phyloP scores from a whole-genome alignment of 495 filamentous ascomycete species.

The Geoglossum glabrum region DNA sequence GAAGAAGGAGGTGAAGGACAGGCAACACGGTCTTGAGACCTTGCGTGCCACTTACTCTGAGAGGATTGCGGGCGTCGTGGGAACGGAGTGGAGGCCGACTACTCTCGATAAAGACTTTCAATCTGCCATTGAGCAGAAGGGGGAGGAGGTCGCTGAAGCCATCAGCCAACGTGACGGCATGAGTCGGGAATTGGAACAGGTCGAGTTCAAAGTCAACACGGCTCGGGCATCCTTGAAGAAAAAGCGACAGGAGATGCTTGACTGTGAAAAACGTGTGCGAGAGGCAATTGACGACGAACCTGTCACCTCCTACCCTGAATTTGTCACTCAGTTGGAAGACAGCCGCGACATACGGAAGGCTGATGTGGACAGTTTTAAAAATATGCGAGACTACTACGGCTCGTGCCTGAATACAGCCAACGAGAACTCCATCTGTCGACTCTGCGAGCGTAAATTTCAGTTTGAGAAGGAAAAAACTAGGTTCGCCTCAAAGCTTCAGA shows the following conservation, averaged over 20 bases:
- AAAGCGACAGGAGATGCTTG: constrained; percentile 41
- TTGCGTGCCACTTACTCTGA: constrained; percentile 54
- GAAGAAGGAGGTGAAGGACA: constrained; percentile 53
- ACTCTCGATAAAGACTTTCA: constrained; percentile 57
- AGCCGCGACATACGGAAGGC: constrained; percentile 38
- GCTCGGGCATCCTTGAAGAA: constrained; percentile 37
- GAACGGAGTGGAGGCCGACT: constrained; percentile 42
- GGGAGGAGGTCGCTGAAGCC: constrained; percentile 32
- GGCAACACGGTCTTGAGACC: constrained; percentile 49
- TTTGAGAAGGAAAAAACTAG: constrained; percentile 34
- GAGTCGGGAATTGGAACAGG: constrained; percentile 52
- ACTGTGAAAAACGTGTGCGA: constrained; percentile 29
- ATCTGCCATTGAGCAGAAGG: constrained; percentile 33
- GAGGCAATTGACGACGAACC: constrained; percentile 34
- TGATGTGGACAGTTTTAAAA: constrained; percentile 40
- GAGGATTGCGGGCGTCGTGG: constrained; percentile 41
- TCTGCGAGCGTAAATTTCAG: constrained; percentile 46
- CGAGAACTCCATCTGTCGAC: constrained; percentile 42
- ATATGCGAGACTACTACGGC: constrained; percentile 41
- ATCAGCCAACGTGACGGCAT: constrained; percentile 47
- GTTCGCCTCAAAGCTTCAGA: constrained; percentile 39
- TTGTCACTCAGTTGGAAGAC: constrained; percentile 34
- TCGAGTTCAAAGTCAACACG: constrained; percentile 57
- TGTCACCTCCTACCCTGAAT: constrained; percentile 26
- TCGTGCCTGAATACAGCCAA: constrained; percentile 37